Evolutionary conservation across 2,329 filamentous ascomycete species (phyloP).

Genomic region (Colletotrichum spaethianum): DNA sequence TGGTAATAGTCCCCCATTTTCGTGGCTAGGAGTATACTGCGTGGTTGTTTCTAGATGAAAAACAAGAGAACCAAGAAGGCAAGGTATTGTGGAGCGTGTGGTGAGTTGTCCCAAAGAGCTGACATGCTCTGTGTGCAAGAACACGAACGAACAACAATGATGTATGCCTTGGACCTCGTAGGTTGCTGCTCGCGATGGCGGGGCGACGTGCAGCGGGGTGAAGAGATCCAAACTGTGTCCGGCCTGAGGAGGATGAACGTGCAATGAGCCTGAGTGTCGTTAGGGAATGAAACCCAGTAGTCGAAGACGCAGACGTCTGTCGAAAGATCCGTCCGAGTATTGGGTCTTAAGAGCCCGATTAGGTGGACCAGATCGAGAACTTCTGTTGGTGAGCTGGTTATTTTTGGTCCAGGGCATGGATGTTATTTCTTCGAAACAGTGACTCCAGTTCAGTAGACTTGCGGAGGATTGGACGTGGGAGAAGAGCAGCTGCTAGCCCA

Average conservation of each 20-base stretch:
- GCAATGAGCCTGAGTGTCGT: conserved; percentile 5
- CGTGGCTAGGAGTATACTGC: conserved; percentile 6
- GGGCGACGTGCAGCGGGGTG: background rate
- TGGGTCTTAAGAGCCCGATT: background rate
- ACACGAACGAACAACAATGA: conserved; percentile 1
- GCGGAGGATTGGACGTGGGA: background rate
- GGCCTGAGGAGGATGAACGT: background rate
- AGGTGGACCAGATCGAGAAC: conserved; percentile 4
- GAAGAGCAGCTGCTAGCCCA: background rate
- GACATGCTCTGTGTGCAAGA: conserved; percentile 24
- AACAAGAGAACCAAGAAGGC: conserved; percentile 9
- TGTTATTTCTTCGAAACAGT: conserved; percentile 4
- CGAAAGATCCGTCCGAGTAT: conserved; percentile 11
- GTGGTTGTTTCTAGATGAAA: conserved; percentile 6
- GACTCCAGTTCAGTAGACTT: background rate
- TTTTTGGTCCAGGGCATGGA: conserved; percentile 28
- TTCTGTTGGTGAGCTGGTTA: conserved; percentile 3
- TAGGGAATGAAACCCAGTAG: conserved; percentile 1
- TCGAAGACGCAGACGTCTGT: background rate
- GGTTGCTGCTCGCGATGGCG: conserved; percentile 13
- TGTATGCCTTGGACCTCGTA: conserved; percentile 24
- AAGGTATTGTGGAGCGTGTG: conserved; percentile 28
- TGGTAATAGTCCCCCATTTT: conserved; percentile 71
- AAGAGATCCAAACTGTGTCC: background rate
- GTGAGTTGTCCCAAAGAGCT: conserved; percentile 20